A percentile compares a stretch with the other conserved stretches of the same genome.
These are phyloP conservation scores for Jatropha curcas DNA, from an alignment of 345 rosid species.

Conservation along the genomic window DNA sequence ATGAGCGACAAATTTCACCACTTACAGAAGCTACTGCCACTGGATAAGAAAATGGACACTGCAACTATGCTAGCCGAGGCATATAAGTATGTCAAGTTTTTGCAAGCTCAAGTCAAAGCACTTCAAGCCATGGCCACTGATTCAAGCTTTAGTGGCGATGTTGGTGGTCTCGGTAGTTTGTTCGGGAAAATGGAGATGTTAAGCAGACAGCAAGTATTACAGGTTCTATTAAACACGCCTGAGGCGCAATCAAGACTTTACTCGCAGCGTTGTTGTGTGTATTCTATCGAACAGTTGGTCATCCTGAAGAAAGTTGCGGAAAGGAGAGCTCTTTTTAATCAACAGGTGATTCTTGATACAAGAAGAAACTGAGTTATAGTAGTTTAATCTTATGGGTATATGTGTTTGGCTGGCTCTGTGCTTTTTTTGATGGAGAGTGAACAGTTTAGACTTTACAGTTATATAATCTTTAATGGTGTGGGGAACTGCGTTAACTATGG, in stretches of 20 bases:
- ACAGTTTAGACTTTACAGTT: too few relatives aligned
- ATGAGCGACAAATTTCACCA: conserved; percentile 48
- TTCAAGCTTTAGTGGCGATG: conserved; percentile 6
- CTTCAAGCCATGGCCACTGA: conserved; percentile 53
- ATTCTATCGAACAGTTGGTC: conserved; percentile 55
- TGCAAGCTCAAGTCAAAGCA: conserved; percentile 54
- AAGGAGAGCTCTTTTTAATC: neutral
- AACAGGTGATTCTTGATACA: too few relatives aligned
- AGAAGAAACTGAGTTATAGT: too few relatives aligned
- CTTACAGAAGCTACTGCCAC: conserved; percentile 62
- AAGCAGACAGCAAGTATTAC: neutral
- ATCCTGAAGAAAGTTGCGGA: neutral
- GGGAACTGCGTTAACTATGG: too few relatives aligned
- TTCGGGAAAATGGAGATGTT: conserved; percentile 5
- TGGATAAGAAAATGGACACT: conserved; percentile 53
- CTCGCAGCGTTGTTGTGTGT: conserved; percentile 42
- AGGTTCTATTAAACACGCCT: conserved; percentile 35
- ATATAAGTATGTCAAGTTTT: conserved; percentile 51
- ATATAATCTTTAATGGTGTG: too few relatives aligned
- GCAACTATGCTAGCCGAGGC: conserved; percentile 58
- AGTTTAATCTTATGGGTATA: too few relatives aligned
- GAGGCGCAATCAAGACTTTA: conserved; percentile 45
- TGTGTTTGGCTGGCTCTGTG: too few relatives aligned
- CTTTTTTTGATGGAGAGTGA: too few relatives aligned
- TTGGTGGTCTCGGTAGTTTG: neutral